phyloP scores from a whole-genome alignment of 495 filamentous ascomycete species.

The Sporormia fimetaria region DNA sequence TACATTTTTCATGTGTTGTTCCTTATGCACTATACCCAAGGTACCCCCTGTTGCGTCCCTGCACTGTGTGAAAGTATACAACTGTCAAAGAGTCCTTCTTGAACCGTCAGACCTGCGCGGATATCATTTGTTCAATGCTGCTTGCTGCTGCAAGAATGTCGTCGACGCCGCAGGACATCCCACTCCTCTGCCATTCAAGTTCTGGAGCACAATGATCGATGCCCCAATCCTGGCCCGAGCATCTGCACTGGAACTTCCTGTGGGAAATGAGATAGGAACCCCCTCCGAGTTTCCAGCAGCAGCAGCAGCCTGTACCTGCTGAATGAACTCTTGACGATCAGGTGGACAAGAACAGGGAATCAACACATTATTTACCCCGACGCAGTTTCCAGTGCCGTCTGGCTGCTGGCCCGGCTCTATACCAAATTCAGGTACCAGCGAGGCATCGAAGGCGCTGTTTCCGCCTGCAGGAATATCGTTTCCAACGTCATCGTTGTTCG shows the following conservation, averaged over 20 bases:
- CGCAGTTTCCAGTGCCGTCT: slow-evolving; percentile 10
- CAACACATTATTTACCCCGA: not conserved
- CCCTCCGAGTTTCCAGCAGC: slow-evolving; percentile 2
- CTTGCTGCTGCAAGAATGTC: slow-evolving; percentile 6
- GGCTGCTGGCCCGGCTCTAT: slow-evolving; percentile 3
- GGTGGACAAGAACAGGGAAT: slow-evolving; percentile 9
- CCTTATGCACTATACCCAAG: no score
- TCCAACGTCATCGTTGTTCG: not conserved
- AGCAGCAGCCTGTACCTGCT: not conserved
- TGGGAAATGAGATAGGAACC: slow-evolving; percentile 1
- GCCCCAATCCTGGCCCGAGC: slow-evolving; percentile 4
- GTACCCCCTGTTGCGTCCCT: no score
- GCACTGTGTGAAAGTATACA: no score
- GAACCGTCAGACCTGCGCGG: no score
- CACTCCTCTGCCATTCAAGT: slow-evolving; percentile 7
- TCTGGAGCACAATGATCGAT: slow-evolving; percentile 5
- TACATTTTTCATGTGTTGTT: no score
- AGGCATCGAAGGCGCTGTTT: not conserved
- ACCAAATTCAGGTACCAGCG: slow-evolving; percentile 5
- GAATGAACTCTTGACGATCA: slow-evolving; percentile 1
- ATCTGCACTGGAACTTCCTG: not conserved
- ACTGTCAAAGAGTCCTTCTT: no score
- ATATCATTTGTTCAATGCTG: no score
- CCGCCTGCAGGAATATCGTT: not conserved
- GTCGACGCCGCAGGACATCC: slow-evolving; percentile 10